Evolutionary conservation across 1,284 basidiomycete genomes (phyloP).

Genomic region (Trametes versicolor): DNA sequence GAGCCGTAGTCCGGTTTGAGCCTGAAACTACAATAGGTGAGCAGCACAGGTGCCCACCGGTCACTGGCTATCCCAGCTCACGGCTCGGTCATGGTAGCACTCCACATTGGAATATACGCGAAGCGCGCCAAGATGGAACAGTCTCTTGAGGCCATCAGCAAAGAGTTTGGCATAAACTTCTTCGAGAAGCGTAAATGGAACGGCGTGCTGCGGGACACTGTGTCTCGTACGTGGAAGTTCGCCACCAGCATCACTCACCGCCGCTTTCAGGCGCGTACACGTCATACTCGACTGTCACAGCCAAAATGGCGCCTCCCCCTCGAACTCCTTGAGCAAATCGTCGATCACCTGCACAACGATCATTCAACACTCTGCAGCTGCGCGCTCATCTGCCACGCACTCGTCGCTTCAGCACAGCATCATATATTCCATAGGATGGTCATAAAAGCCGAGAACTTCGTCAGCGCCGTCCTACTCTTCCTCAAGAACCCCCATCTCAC

Average conservation of each 20-base stretch:
- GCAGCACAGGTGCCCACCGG: too few relatives aligned
- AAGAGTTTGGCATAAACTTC: conserved; percentile 17
- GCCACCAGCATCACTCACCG: conserved; percentile 4
- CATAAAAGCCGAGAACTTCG: conserved; percentile 17
- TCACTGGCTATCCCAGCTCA: too few relatives aligned
- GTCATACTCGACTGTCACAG: neutral
- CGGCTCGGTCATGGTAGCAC: too few relatives aligned
- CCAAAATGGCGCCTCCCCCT: conserved; percentile 30
- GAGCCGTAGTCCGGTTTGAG: too few relatives aligned
- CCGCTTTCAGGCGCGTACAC: neutral
- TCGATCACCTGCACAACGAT: conserved; percentile 41
- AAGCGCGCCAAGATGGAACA: neutral
- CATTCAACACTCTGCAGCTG: conserved; percentile 35
- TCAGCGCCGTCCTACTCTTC: conserved; percentile 14
- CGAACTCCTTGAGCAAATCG: conserved; percentile 41
- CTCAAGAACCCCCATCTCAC: conserved; percentile 18
- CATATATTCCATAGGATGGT: conserved; percentile 28
- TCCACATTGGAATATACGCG: too few relatives aligned
- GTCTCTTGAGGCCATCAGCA: conserved; percentile 4
- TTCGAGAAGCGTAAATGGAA: conserved; percentile 3
- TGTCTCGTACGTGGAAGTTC: conserved; percentile 14
- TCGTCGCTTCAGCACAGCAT: conserved; percentile 21
- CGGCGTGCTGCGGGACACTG: conserved; percentile 2
- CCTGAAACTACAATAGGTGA: too few relatives aligned
- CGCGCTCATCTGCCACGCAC: conserved; percentile 29